phyloP scores from a whole-genome alignment of 768 basidiomycete genomes.

The Trametes meyenii region DNA sequence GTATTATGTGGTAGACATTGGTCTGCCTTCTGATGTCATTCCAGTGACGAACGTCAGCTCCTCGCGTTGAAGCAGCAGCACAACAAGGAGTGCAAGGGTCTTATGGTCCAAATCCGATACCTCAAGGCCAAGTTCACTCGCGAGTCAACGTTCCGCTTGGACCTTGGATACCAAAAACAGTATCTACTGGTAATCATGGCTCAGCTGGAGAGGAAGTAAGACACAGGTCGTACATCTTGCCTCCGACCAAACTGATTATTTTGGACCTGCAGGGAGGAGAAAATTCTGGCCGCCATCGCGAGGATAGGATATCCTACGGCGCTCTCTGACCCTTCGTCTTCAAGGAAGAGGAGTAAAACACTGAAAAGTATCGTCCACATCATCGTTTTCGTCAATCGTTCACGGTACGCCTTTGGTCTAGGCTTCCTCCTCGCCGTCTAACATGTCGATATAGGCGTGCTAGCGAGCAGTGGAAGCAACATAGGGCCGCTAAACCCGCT shows the following conservation, averaged over 20 bases:
- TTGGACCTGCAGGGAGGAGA: slow-evolving; percentile 55
- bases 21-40: not conserved
- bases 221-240: not conserved
- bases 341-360: slow-evolving; percentile 42
- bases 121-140: slow-evolving; percentile 90
- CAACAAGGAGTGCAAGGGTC: slow-evolving; percentile 86
- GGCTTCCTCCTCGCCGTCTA: not conserved
- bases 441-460: slow-evolving; percentile 48
- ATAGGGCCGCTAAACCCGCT: slow-evolving; percentile 60
- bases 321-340: slow-evolving; percentile 34
- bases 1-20: not conserved
- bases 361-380: slow-evolving; percentile 60
- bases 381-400: slow-evolving; percentile 66
- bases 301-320: slow-evolving; percentile 67
- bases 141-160: slow-evolving; percentile 77
- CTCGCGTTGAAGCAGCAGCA: slow-evolving; percentile 63
- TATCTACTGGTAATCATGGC: slow-evolving; percentile 80
- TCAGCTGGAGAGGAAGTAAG: slow-evolving; percentile 72
- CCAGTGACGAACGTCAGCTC: slow-evolving; percentile 58
- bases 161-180: slow-evolving; percentile 83
- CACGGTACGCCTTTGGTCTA: slow-evolving; percentile 50
- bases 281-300: slow-evolving; percentile 75
- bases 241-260: not conserved
- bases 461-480: slow-evolving; percentile 65
- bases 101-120: slow-evolving; percentile 89